Conservation (phyloP, 2,329 filamentous ascomycete genomes). For the Camptophora hylomeconis region DNA sequence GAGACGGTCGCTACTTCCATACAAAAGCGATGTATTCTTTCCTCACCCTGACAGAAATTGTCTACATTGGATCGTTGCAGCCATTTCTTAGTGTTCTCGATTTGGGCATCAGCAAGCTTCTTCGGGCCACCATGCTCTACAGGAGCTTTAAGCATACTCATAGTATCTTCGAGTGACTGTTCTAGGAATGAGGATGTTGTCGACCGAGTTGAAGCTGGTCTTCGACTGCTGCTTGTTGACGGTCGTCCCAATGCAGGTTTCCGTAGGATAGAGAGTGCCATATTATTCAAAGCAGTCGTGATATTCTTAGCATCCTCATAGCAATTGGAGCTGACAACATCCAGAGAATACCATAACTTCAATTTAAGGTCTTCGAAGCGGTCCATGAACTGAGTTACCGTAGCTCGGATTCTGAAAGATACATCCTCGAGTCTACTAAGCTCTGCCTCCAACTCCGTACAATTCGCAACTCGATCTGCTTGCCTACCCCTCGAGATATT, state of each 20-base stretch:
- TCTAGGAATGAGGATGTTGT: conserved; percentile 51
- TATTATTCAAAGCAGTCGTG: conserved; percentile 75
- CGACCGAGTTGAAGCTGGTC: conserved; percentile 31
- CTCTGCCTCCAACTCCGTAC: conserved; percentile 10
- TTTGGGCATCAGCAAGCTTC: conserved; percentile 91
- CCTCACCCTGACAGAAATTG: conserved; percentile 89
- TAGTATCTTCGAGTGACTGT: conserved; percentile 69
- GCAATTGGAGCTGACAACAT: conserved; percentile 76
- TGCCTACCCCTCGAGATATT: conserved; percentile 55
- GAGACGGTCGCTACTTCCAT: conserved; percentile 81
- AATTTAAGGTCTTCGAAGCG: conserved; percentile 65
- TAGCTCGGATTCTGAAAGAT: conserved; percentile 6
- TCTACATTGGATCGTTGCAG: conserved; percentile 69
- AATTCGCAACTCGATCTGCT: conserved; percentile 35
- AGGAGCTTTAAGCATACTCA: conserved; percentile 73
- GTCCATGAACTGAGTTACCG: conserved; percentile 48
- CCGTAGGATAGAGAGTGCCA: conserved; percentile 46
- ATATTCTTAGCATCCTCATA: conserved; percentile 83
- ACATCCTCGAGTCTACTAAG: conserved; percentile 5
- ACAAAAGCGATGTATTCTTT: conserved; percentile 85
- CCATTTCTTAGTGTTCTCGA: conserved; percentile 73
- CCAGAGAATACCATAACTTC: conserved; percentile 98
- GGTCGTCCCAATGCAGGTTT: conserved; percentile 17
- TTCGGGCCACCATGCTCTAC: conserved; percentile 81
- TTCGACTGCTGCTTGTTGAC: conserved; percentile 21